Base-by-base conservation (phyloP, 352 stramenopile genomes). In the Phytophthora megakarya region DNA sequence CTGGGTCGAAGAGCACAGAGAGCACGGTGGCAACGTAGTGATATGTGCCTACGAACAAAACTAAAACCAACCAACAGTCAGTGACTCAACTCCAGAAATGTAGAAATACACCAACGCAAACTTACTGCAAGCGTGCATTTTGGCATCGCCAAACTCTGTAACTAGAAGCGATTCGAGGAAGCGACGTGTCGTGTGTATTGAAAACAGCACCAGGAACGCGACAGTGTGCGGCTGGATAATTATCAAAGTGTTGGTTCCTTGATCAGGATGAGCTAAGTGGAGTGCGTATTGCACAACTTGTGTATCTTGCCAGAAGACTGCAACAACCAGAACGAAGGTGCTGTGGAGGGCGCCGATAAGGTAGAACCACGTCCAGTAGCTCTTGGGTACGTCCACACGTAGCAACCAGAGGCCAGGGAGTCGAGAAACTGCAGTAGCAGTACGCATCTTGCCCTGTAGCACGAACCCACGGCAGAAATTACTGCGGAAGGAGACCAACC, bases 321-420 rank as follows among this genome's bases (percentile, higher is more conserved):
- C 37, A 37, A 79, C 42, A 19, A 59, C n/a, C 40, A 84, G 28
- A 13, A 83, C 53, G 2, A 65, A 33, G n/a, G 47, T 43, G 55
- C 83, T 89, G 50, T 86, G 76, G 21, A 84, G 5, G 1, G 78
- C 70, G 44, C 81, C 84, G 7, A 78, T 54, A 13, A 90, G 61
- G 57, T 93, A 93, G 60, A 93, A 93, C 75, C 77, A 86, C 59
- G 78, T 90, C 80, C 79, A 93, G 26, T 67, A 75, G 35, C 75
- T 75, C 60, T 92, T 92, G 16, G 65, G 52, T 47, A 81, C 64
- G 39, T 86, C 77, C 40, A 86, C 28, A 18, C 48, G 59, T 25
- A 86, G 48, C 22, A 86, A 42, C 19, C 51, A 54, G 0, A 72
- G 22, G 3, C 70, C 55, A 0, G 74, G 72, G 11, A 75, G 59